Percentiles rank a stretch among this genome's conserved stretches.
Evolutionary conservation across 2,329 filamentous ascomycete species (phyloP).

Genomic region (Cytospora leucostoma): DNA sequence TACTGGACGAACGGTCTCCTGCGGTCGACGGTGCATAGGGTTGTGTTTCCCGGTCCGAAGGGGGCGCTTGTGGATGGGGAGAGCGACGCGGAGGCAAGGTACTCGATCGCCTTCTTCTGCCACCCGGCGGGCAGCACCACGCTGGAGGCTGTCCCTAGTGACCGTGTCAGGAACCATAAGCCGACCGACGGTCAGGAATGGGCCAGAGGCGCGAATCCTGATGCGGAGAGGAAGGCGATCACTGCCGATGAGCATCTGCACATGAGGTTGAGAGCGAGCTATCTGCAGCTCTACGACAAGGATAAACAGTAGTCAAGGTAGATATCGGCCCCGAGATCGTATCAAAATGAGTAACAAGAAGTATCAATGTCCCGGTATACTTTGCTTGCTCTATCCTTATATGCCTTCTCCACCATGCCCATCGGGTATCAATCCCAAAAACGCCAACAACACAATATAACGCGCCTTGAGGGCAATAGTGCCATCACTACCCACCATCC

Average conservation of each 20-base stretch:
- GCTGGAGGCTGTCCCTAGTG: conserved; percentile 62
- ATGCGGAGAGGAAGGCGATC: conserved; percentile 56
- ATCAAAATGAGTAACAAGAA: not conserved
- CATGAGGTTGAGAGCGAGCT: conserved; percentile 61
- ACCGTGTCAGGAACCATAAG: conserved; percentile 47
- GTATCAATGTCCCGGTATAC: not conserved
- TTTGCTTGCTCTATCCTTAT: not conserved
- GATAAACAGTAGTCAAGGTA: conserved; percentile 8
- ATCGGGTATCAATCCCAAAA: not conserved
- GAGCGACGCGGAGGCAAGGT: conserved; percentile 53
- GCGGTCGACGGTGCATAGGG: conserved; percentile 84
- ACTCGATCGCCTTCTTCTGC: conserved; percentile 70
- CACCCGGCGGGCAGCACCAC: conserved; percentile 58
- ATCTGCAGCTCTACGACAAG: conserved; percentile 54
- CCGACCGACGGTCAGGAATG: conserved; percentile 31
- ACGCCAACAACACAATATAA: conserved; percentile 4
- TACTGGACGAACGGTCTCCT: conserved; percentile 92
- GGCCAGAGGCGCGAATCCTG: conserved; percentile 42
- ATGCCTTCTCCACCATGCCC: not conserved
- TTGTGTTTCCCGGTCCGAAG: conserved; percentile 65
- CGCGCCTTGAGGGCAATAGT: not conserved
- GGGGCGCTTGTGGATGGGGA: conserved; percentile 47
- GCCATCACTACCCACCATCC: not conserved
- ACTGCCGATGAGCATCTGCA: conserved; percentile 66
- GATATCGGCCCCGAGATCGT: not conserved